Evolutionary conservation across 2,329 filamentous ascomycete genomes (phyloP), one percentile per base, ranked within the genome.

Genomic region (Phyllosticta citrichinensis): DNA sequence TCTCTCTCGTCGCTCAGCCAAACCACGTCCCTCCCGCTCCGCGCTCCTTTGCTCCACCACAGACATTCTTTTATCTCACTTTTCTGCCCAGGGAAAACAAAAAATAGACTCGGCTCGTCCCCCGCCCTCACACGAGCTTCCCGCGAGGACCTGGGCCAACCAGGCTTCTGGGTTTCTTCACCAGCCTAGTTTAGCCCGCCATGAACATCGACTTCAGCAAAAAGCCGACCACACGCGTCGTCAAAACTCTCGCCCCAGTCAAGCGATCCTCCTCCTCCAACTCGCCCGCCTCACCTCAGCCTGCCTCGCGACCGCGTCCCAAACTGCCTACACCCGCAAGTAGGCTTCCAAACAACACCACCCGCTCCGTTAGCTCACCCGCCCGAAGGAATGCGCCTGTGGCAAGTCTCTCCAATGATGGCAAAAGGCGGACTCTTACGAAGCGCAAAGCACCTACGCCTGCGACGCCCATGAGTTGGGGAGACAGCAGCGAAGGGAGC

Each of bases 201-300:
- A 62, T 62, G 60, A 62, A 57, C 52, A 58, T 62, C 55, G 56
- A 62, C 52, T 62, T 62, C 60, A 62, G 55, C 52, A 62, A 57
- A 53, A 57, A 62, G 60, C 55, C 55, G 51, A 53, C 52, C 35
- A 55, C 55, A 30, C 60, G 60, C 55, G 57, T 30, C 12, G 54
- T 55, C 54, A 55, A 55, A 27, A 35, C 54, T 20, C 24, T 30
- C 22, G 24, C n/a, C 30, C 60, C 60, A 51, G 60, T 54, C 55
- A 35, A 55, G 60, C 52, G 54, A 6, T 30, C 27, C 58, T 60
- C 58, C 52, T 60, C 53, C 52, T 52, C 35, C 9, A 50, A 55
- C 20, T 51, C 60, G n/a, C 60, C 60, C 51, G 33, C 55, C 47
- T 52, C 60, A 33, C 55, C 55, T 20, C 50, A 33, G 24, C 55